Conservation (phyloP, 169 alveolate species). For the Cryptosporidium tyzzeri region DNA sequence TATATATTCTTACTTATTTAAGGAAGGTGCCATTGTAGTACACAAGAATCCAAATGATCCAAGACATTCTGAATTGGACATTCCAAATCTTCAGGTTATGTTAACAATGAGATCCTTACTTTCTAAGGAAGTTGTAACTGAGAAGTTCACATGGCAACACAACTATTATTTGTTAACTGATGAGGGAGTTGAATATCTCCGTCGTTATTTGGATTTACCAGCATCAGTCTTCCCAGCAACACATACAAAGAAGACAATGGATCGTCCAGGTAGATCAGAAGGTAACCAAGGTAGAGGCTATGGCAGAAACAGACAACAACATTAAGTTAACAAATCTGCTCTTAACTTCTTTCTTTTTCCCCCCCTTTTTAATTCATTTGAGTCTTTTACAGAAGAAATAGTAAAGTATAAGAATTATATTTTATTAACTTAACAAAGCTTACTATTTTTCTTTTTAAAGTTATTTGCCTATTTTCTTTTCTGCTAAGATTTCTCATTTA, state of each 20-base stretch:
- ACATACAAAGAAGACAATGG: conserved; percentile 86
- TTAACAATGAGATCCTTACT: conserved; percentile 89
- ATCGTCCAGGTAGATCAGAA: conserved; percentile 67
- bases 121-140: conserved; percentile 89
- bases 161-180: conserved; percentile 89
- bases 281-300: conserved; percentile 65
- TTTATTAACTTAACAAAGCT: conserved; percentile 12
- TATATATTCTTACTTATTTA: conserved; percentile 50
- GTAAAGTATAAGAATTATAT: conserved; percentile 47
- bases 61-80: conserved; percentile 86
- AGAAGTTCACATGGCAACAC: conserved; percentile 92
- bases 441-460: neutral
- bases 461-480: neutral
- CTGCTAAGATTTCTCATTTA: neutral
- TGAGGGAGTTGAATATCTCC: conserved; percentile 89
- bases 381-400: conserved; percentile 24
- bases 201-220: conserved; percentile 91
- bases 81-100: conserved; percentile 92
- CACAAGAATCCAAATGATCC: conserved; percentile 88
- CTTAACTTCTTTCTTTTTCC: neutral
- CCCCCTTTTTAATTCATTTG: neutral
- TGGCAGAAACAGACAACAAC: conserved; percentile 69
- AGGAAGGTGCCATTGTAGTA: conserved; percentile 90
- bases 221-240: conserved; percentile 95
- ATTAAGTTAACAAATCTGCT: conserved; percentile 7